Evolutionary conservation across 2,329 filamentous ascomycete species (phyloP), one percentile per base, ranked within the genome.

Genomic region (Sporothrix inflata): DNA sequence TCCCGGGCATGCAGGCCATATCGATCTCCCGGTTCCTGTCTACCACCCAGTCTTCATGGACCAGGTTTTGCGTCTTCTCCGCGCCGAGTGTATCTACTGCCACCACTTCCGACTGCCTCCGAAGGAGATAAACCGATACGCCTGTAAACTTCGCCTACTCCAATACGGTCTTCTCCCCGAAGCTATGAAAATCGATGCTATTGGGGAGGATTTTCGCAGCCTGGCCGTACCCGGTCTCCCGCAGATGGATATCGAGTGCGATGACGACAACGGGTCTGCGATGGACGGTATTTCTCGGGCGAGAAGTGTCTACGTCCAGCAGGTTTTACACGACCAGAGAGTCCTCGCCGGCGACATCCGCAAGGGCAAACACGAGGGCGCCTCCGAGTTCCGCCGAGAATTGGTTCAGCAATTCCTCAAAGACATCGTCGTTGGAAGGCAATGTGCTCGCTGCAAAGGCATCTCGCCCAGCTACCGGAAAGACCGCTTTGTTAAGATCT

Each of bases 21-120:
- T 99, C 80, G 94, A 98, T 77, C 90, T 99, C 14, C 94, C 96
- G 16, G 91, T 94, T 14, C 93, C 93, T 63, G 93, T 98, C 69
- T 99, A 98, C 80, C 95, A 99, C 81, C 93, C 95, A n/a, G 92
- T 94, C 1, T 98, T 98, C 79, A 92, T 99, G 85, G 94, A 98
- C 79, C 94, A 98, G 80, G 88, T 94, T 69, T 88, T 97, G 75
- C 91, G 93, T 60, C 85, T 99, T 61, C 86, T 99, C 24, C 90
- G 94, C 77, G 92, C 93, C 70, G 92, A 95, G 81, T 99, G 96
- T 80, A 88, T 91, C 73, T 98, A 97, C 83, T 99, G 97, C 82
- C 91, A 94, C 79, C 90, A 91, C 72, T 90, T 99, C 76, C 93
- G 92, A 79, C 87, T 98, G 80, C 86, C 91, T n/a, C 88, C 90